Evolutionary conservation across 2,329 filamentous ascomycete species (phyloP).

Genomic region (Trichoderma sp.): DNA sequence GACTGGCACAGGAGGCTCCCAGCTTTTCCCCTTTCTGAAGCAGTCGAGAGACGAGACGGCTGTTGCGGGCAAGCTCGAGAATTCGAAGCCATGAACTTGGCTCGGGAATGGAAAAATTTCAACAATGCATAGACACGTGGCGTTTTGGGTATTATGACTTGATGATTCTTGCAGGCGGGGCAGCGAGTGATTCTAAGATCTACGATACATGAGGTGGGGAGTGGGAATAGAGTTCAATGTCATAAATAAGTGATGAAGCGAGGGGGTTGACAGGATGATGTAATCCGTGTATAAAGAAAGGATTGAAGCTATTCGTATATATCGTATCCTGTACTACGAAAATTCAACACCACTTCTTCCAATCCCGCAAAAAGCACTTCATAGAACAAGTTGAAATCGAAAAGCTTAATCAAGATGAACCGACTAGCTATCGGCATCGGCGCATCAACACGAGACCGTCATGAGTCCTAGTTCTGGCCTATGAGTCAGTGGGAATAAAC

Average conservation of each 20-base stretch:
- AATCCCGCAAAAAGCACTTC: neutral
- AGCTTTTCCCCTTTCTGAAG: slow-evolving; percentile 83
- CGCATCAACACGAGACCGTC: neutral
- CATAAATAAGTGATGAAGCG: neutral
- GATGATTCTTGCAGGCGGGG: neutral
- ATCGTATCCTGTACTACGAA: neutral
- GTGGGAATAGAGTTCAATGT: neutral
- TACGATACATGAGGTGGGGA: neutral
- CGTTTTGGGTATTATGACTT: neutral
- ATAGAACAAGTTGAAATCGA: neutral
- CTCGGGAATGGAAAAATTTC: neutral
- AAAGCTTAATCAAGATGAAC: neutral
- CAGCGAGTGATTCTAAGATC: neutral
- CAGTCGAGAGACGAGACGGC: slow-evolving; percentile 81
- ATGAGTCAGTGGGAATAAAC: slow-evolving; percentile 11
- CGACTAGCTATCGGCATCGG: neutral
- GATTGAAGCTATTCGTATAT: neutral
- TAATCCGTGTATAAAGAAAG: neutral
- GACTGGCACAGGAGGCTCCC: slow-evolving; percentile 83
- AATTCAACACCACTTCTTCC: neutral
- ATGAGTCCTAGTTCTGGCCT: neutral
- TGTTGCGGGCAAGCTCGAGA: slow-evolving; percentile 34
- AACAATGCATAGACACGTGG: neutral
- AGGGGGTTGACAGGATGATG: neutral
- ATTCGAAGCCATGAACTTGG: neutral